phyloP scores from a whole-genome alignment of 129 eudicot genomes.

The Flaveria robusta region DNA sequence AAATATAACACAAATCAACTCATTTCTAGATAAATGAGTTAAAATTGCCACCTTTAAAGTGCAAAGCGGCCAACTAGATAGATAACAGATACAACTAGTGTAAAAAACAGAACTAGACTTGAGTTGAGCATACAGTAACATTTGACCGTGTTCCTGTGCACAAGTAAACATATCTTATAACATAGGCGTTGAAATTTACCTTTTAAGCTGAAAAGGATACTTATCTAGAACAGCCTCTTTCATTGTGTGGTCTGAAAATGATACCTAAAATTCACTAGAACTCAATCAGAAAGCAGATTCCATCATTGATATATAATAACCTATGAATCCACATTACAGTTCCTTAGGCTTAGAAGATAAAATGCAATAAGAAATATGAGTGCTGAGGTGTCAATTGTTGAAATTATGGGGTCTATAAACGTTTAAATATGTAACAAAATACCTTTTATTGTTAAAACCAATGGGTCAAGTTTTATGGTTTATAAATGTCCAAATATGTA shows the following conservation, averaged over 20 bases:
- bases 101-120: neutral
- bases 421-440: slow-evolving; percentile 1
- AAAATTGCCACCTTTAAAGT: neutral
- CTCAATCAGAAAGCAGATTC: slow-evolving; percentile 21
- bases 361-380: neutral
- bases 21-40: neutral
- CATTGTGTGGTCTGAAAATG: slow-evolving; percentile 67
- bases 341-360: slow-evolving; percentile 13
- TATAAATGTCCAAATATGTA: neutral
- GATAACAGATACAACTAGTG: neutral
- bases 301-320: neutral
- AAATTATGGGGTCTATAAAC: slow-evolving; percentile 8
- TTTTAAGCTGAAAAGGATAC: slow-evolving; percentile 77
- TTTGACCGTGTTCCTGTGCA: neutral
- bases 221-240: slow-evolving; percentile 63
- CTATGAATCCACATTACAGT: slow-evolving; percentile 2
- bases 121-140: neutral
- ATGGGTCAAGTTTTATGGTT: slow-evolving; percentile 7
- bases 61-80: neutral
- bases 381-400: slow-evolving; percentile 1
- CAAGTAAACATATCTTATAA: neutral
- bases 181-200: slow-evolving; percentile 38
- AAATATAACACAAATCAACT: slow-evolving; percentile 5
- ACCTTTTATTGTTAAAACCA: neutral
- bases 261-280: slow-evolving; percentile 47